phyloP scores from a whole-genome alignment of 441 rosid genomes.

The Corymbia citriodora region DNA sequence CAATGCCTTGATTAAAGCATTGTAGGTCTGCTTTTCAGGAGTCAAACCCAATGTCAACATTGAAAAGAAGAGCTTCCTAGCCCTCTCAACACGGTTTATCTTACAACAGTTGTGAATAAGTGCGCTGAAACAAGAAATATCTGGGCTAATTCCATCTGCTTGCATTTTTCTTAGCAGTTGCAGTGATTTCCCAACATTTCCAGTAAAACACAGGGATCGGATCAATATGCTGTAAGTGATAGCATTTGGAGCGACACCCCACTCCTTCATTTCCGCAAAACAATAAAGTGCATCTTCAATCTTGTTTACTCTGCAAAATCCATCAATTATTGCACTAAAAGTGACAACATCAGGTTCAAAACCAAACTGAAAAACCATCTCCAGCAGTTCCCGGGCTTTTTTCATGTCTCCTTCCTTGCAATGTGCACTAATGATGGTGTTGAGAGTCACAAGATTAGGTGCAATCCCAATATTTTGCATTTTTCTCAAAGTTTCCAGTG shows the following conservation, averaged over 20 bases:
- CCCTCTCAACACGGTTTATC: constrained; percentile 46
- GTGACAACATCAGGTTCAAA: constrained; percentile 69
- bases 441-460: constrained; percentile 80
- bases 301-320: constrained; percentile 57
- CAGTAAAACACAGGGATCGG: constrained; percentile 40
- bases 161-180: constrained; percentile 50
- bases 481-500: constrained; percentile 35
- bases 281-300: constrained; percentile 75
- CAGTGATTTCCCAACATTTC: constrained; percentile 50
- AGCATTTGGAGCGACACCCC: constrained; percentile 69
- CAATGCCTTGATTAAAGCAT: constrained; percentile 42
- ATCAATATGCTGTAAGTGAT: constrained; percentile 62
- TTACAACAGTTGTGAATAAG: constrained; percentile 57
- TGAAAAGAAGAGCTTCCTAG: constrained; percentile 42
- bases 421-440: constrained; percentile 60
- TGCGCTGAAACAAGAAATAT: constrained; percentile 52
- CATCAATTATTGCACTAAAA: constrained; percentile 64
- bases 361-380: constrained; percentile 51
- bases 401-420: constrained; percentile 39
- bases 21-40: constrained; percentile 60
- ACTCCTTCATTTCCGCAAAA: constrained; percentile 68
- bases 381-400: constrained; percentile 33
- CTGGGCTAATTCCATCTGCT: constrained; percentile 50
- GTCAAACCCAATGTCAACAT: constrained; percentile 46
- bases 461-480: constrained; percentile 45